These are phyloP conservation scores for Curvularia lunata DNA, from an alignment of 2,329 filamentous ascomycete genomes.

Conservation along the genomic window DNA sequence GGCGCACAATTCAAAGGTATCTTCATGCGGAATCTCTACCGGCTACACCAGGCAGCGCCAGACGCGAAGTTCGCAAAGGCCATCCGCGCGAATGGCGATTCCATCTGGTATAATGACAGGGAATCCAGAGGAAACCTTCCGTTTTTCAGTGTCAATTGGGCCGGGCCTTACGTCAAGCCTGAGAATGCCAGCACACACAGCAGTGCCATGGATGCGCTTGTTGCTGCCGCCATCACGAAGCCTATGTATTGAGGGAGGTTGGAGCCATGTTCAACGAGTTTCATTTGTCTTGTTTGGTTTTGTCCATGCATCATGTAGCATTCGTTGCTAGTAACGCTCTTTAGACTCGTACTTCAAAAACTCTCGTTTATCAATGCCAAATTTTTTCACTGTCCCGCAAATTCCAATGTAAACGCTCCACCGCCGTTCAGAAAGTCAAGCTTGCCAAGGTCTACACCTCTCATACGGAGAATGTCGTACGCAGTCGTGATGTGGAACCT, in stretches of 20 bases:
- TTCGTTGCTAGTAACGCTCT: background rate
- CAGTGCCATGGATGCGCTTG: constrained; percentile 69
- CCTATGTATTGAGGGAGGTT: background rate
- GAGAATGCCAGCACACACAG: constrained; percentile 67
- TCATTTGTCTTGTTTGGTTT: background rate
- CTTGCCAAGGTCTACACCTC: constrained; percentile 69
- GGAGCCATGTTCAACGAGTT: background rate
- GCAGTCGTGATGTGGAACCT: constrained; percentile 66
- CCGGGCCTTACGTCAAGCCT: constrained; percentile 61
- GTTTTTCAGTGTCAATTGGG: constrained; percentile 67
- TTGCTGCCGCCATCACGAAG: constrained; percentile 60
- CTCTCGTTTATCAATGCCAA: background rate
- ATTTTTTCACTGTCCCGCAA: background rate
- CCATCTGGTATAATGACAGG: constrained; percentile 68
- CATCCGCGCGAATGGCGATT: constrained; percentile 67
- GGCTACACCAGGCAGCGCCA: constrained; percentile 61
- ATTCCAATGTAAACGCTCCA: background rate
- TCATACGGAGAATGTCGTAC: constrained; percentile 66
- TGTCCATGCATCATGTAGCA: background rate
- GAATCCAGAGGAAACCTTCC: constrained; percentile 38
- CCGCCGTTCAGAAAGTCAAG: constrained; percentile 57
- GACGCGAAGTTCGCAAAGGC: constrained; percentile 60
- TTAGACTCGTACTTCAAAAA: background rate
- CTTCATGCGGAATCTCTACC: constrained; percentile 69
- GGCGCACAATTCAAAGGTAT: constrained; percentile 75